Evolutionary conservation across 2,329 filamentous ascomycete genomes (phyloP).

Genomic region (Ceratocystis lukuohia): DNA sequence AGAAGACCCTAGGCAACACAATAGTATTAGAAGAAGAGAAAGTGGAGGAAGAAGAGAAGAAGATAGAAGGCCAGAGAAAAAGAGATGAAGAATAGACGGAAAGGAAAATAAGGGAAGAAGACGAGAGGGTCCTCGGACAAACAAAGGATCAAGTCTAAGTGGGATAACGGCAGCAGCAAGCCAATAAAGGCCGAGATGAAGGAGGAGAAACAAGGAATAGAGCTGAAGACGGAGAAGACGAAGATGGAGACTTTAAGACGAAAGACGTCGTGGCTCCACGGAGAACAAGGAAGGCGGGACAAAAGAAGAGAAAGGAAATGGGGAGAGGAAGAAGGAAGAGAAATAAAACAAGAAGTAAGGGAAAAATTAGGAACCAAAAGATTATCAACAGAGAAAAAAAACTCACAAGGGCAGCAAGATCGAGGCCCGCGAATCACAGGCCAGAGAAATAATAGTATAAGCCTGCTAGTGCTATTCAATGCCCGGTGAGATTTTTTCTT

Average conservation of each 20-base stretch:
- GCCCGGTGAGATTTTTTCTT: not conserved
- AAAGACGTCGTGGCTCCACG: not conserved
- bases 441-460: constrained; percentile 7
- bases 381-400: constrained; percentile 8
- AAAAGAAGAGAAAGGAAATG: not conserved
- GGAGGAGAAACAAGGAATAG: not conserved
- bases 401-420: not conserved
- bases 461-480: not conserved
- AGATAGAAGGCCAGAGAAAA: not conserved
- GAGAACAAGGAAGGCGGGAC: not conserved
- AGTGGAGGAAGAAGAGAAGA: not conserved
- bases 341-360: not conserved
- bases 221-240: not conserved
- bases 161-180: not conserved
- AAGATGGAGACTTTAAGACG: not conserved
- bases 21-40: not conserved
- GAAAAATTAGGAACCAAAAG: not conserved
- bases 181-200: constrained; percentile 5
- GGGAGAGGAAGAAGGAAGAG: not conserved
- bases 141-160: not conserved
- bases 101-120: not conserved
- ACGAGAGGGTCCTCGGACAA: not conserved
- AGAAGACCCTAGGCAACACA: too few relatives aligned
- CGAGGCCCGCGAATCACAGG: constrained; percentile 10
- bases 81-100: not conserved